A percentile compares a stretch with the other conserved stretches of the same genome.
Evolutionary conservation across 768 basidiomycete genomes (phyloP).

Genomic region (Calocybe gangraenosa): DNA sequence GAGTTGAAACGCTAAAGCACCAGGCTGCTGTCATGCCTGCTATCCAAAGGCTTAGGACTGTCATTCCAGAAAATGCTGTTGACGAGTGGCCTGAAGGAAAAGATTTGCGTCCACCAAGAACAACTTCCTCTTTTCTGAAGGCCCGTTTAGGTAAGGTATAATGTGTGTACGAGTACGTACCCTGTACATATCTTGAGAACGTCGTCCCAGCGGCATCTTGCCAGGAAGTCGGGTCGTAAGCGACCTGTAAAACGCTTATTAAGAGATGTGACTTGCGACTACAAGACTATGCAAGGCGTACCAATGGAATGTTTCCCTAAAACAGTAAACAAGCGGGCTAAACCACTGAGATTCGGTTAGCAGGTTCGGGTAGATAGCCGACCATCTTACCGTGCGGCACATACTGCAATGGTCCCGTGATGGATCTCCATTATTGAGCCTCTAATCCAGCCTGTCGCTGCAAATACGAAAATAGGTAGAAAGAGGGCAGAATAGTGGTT

Average conservation of each 20-base stretch:
- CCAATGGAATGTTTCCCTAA: constrained; percentile 57
- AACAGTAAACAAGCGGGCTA: constrained; percentile 45
- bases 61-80: constrained; percentile 62
- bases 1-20: constrained; percentile 40
- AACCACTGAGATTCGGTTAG: constrained; percentile 23
- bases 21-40: constrained; percentile 63
- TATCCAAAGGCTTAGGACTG: constrained; percentile 56
- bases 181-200: constrained; percentile 48
- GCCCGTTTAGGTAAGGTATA: not conserved
- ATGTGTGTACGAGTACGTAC: constrained; percentile 26
- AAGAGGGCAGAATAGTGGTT: constrained; percentile 46
- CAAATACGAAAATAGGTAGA: constrained; percentile 39
- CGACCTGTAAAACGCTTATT: constrained; percentile 32
- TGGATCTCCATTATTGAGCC: constrained; percentile 50
- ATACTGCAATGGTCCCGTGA: constrained; percentile 52
- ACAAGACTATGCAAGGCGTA: constrained; percentile 20
- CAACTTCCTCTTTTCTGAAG: constrained; percentile 27
- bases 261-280: not conserved
- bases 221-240: constrained; percentile 63
- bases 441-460: constrained; percentile 31
- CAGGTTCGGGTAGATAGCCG: not conserved
- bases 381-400: constrained; percentile 32
- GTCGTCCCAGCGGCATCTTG: constrained; percentile 59
- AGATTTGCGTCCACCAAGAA: constrained; percentile 52
- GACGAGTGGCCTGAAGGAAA: constrained; percentile 73